A percentile compares a stretch with the other conserved stretches of the same genome.
Conservation (phyloP, 495 filamentous ascomycete genomes). For the Trichoderma asperelloides region DNA sequence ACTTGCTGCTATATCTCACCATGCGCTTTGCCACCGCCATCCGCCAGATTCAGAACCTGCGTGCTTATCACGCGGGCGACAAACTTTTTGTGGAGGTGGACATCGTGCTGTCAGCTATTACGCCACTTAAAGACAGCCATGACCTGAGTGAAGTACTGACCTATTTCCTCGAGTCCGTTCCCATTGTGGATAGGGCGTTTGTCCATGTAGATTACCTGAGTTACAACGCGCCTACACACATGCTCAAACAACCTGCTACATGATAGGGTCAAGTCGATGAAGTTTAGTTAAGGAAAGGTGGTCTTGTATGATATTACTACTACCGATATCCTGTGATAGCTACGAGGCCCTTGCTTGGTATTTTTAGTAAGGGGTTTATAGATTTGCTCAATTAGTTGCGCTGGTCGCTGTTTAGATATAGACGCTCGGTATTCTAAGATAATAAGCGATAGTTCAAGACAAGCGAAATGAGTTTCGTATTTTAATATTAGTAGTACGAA, state of each 20-base stretch:
- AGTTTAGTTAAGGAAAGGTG: not conserved
- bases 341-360: not conserved
- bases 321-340: not conserved
- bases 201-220: conserved; percentile 77
- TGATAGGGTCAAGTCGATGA: not conserved
- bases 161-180: conserved; percentile 84
- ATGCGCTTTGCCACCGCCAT: conserved; percentile 92
- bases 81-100: conserved; percentile 77
- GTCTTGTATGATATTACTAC: not conserved
- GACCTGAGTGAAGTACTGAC: conserved; percentile 79
- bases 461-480: not conserved
- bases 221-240: conserved; percentile 78
- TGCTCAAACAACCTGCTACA: conserved; percentile 24
- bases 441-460: not conserved
- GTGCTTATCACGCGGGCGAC: conserved; percentile 85
- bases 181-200: conserved; percentile 57
- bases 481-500: not conserved
- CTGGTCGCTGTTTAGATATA: not conserved
- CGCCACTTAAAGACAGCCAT: conserved; percentile 73
- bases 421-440: not conserved
- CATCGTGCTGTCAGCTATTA: conserved; percentile 72
- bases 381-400: not conserved
- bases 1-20: conserved; percentile 79
- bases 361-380: not conserved
- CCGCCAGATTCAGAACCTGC: conserved; percentile 75